Evolutionary conservation across 345 rosid genomes (phyloP).

Genomic region (Mallotus nudiflorus): DNA sequence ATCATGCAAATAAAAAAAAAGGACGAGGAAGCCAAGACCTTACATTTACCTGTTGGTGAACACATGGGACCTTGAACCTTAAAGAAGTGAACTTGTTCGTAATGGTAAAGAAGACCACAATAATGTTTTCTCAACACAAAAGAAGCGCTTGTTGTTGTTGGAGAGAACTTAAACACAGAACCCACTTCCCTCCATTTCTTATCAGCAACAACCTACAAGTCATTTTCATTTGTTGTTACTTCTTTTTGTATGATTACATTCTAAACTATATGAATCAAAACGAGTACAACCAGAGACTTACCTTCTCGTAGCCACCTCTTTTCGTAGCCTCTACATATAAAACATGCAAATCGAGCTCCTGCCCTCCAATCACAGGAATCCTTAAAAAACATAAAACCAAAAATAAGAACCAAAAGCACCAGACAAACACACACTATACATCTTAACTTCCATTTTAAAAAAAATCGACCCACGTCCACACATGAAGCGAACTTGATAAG

Average conservation of each 20-base stretch:
- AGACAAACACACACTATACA: neutral
- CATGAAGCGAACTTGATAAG: neutral
- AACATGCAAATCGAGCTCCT: slow-evolving; percentile 89
- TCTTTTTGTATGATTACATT: neutral
- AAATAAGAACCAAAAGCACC: neutral
- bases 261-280: neutral
- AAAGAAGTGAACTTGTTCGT: slow-evolving; percentile 87
- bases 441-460: neutral
- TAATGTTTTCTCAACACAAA: slow-evolving; percentile 91
- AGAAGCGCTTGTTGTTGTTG: slow-evolving; percentile 96
- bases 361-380: slow-evolving; percentile 99
- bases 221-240: neutral
- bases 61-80: slow-evolving; percentile 58
- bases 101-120: slow-evolving; percentile 73
- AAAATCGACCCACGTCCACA: too few relatives aligned
- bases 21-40: neutral
- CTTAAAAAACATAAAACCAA: slow-evolving; percentile 33
- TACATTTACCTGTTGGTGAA: slow-evolving; percentile 52
- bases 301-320: slow-evolving; percentile 94
- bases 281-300: slow-evolving; percentile 18
- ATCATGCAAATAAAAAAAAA: neutral
- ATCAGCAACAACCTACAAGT: slow-evolving; percentile 77
- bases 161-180: slow-evolving; percentile 72
- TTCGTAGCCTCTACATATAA: slow-evolving; percentile 79
- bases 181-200: slow-evolving; percentile 99